Conservation (phyloP, 2,329 filamentous ascomycete species). For the Clonostachys byssicola region DNA sequence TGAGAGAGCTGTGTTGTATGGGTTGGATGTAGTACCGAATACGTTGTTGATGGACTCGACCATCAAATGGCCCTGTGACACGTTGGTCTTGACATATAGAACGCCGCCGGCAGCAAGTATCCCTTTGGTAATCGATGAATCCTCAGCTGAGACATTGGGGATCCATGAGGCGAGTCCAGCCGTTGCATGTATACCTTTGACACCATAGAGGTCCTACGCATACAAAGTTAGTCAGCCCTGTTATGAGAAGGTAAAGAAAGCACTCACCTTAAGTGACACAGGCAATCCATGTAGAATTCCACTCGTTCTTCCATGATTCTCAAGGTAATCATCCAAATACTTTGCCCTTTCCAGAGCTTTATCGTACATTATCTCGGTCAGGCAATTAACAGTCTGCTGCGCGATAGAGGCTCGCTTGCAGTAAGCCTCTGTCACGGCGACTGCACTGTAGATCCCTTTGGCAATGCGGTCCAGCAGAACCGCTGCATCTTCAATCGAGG, state of each 20-base stretch:
- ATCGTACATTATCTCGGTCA: slow-evolving; percentile 45
- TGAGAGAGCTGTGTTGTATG: slow-evolving; percentile 23
- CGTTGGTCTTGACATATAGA: slow-evolving; percentile 37
- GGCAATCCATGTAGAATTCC: slow-evolving; percentile 62
- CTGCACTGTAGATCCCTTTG: slow-evolving; percentile 32
- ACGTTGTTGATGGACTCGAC: slow-evolving; percentile 36
- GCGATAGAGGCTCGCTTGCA: slow-evolving; percentile 7
- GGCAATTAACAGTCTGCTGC: slow-evolving; percentile 24
- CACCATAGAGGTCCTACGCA: slow-evolving; percentile 56
- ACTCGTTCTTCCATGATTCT: slow-evolving; percentile 29
- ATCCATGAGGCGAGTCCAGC: slow-evolving; percentile 62
- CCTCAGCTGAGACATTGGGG: slow-evolving; percentile 41
- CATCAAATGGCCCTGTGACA: slow-evolving; percentile 61
- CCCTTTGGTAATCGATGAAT: slow-evolving; percentile 25
- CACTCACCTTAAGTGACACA: slow-evolving; percentile 23
- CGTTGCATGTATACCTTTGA: slow-evolving; percentile 54
- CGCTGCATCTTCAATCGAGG: slow-evolving; percentile 36
- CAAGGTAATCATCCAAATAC: slow-evolving; percentile 36
- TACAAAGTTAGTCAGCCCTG: no score
- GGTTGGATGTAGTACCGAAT: slow-evolving; percentile 16
- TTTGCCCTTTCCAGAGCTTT: slow-evolving; percentile 37
- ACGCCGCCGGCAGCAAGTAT: slow-evolving; percentile 17
- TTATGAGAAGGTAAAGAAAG: no score
- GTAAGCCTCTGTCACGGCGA: slow-evolving; percentile 20
- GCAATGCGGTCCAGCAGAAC: slow-evolving; percentile 21